Percentiles rank a stretch among this genome's conserved stretches.
Evolutionary conservation across 768 basidiomycete genomes (phyloP).

Genomic region (Sporobolomyces phaffii): DNA sequence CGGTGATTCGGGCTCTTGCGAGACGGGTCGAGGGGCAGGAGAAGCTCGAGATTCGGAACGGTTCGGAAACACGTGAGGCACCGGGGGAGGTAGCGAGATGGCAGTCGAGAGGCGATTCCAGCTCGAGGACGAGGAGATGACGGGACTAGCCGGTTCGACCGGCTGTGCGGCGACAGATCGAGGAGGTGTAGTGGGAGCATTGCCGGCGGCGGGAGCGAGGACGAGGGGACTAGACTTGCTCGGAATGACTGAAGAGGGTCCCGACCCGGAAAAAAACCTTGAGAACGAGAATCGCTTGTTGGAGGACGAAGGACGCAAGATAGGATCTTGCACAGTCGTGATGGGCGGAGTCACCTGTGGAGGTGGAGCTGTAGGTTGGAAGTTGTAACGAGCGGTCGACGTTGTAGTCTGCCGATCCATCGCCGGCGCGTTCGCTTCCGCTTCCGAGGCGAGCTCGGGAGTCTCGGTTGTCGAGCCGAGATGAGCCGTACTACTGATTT

Average conservation of each 20-base stretch:
- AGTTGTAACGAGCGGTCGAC: conserved; percentile 17
- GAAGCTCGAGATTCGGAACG: background rate
- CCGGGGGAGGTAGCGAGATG: background rate
- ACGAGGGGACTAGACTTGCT: background rate
- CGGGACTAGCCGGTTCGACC: background rate
- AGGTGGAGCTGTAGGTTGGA: conserved; percentile 8
- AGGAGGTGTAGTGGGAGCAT: background rate
- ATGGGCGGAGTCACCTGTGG: background rate
- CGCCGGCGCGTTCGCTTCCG: background rate
- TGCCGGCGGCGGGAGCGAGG: background rate
- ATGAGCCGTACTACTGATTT: conserved; percentile 18
- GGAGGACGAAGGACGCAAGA: background rate
- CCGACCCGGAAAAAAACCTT: conserved; percentile 7
- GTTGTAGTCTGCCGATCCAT: conserved; percentile 5
- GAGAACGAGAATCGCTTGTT: conserved; percentile 21
- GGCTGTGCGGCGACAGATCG: background rate
- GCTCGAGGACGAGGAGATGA: background rate
- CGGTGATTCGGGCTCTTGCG: conserved; percentile 12
- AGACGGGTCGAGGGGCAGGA: background rate
- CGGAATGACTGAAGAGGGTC: background rate
- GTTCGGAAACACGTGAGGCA: conserved; percentile 6
- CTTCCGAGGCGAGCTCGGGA: conserved; percentile 12
- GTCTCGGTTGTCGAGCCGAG: too few species aligned
- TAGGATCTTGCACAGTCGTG: background rate
- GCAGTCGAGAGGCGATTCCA: background rate